phyloP scores from a whole-genome alignment of 768 basidiomycete species.

The Pleurotus djamor region DNA sequence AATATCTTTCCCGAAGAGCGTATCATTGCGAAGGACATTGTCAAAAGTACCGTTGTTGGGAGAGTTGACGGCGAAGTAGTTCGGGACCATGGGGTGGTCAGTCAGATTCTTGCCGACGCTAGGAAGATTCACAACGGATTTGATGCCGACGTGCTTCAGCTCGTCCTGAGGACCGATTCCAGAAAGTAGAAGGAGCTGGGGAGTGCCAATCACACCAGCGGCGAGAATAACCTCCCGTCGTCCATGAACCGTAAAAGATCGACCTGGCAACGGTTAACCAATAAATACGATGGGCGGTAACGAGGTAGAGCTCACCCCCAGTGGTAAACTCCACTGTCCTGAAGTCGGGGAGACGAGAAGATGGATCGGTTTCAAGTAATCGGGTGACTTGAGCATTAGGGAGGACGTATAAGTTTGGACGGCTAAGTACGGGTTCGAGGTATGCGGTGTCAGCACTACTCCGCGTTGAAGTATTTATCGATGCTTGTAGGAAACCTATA shows the following conservation, averaged over 20 bases:
- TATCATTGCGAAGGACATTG: constrained; percentile 9
- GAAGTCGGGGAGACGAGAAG: constrained; percentile 6
- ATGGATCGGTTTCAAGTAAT: neutral
- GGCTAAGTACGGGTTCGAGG: constrained; percentile 16
- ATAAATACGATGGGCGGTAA: neutral
- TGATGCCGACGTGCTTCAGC: constrained; percentile 10
- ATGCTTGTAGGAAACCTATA: constrained; percentile 19
- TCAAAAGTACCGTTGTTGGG: constrained; percentile 3
- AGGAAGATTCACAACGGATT: constrained; percentile 15
- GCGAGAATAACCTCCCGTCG: constrained; percentile 24
- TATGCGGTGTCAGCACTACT: constrained; percentile 22
- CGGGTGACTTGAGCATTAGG: constrained; percentile 14
- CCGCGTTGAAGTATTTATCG: constrained; percentile 13
- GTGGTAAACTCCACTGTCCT: constrained; percentile 18
- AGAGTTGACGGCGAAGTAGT: constrained; percentile 4
- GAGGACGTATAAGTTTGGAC: constrained; percentile 22
- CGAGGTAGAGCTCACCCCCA: neutral
- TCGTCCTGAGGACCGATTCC: constrained; percentile 18
- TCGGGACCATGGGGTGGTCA: constrained; percentile 14
- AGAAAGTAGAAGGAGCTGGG: constrained; percentile 19
- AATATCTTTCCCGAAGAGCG: constrained; percentile 9
- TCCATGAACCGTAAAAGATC: constrained; percentile 6
- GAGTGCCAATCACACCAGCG: constrained; percentile 24
- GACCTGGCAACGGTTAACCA: neutral
- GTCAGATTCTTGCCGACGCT: constrained; percentile 23